These are phyloP conservation scores for Rhizopus delemar DNA, from an alignment of 371 early-diverging fungal species.

Conservation along the genomic window DNA sequence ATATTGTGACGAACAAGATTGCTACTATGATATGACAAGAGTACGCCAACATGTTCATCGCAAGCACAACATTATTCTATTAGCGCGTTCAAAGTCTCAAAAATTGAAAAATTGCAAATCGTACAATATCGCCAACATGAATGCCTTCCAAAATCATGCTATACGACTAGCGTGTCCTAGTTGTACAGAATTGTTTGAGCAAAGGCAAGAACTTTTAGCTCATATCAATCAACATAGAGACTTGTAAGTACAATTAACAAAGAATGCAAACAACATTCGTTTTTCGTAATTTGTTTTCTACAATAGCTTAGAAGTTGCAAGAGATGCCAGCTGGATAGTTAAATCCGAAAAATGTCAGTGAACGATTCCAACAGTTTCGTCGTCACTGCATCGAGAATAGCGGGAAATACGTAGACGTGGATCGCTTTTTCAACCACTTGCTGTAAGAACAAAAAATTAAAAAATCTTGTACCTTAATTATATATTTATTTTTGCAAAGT, in stretches of 20 bases:
- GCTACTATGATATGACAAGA: slow-evolving; percentile 8
- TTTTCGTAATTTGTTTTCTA: slow-evolving; percentile 8
- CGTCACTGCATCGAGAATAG: slow-evolving; percentile 8
- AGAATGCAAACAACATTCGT: slow-evolving; percentile 4
- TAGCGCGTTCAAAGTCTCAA: slow-evolving; percentile 9
- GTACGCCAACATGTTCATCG: slow-evolving; percentile 11
- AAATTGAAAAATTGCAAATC: slow-evolving; percentile 7
- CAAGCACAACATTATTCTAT: slow-evolving; percentile 8
- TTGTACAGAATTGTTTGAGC: slow-evolving; percentile 4
- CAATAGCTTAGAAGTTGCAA: slow-evolving; percentile 6
- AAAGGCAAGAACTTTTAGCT: slow-evolving; percentile 8
- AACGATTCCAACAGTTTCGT: slow-evolving; percentile 8
- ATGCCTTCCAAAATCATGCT: slow-evolving; percentile 7
- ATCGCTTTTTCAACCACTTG: slow-evolving; percentile 10
- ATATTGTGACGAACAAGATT: slow-evolving; percentile 10
- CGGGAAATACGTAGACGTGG: slow-evolving; percentile 8
- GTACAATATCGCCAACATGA: slow-evolving; percentile 2
- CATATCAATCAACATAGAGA: slow-evolving; percentile 3
- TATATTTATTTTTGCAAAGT: slow-evolving; percentile 7
- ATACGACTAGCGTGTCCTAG: slow-evolving; percentile 6
- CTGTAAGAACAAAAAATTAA: slow-evolving; percentile 9
- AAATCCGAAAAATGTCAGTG: slow-evolving; percentile 6
- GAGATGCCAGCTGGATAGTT: slow-evolving; percentile 8
- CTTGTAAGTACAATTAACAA: slow-evolving; percentile 4
- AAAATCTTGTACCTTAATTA: slow-evolving; percentile 9